Evolutionary conservation across 2,329 filamentous ascomycete genomes (phyloP), one percentile per base, ranked within the genome.

Genomic region (Trichoderma breve): DNA sequence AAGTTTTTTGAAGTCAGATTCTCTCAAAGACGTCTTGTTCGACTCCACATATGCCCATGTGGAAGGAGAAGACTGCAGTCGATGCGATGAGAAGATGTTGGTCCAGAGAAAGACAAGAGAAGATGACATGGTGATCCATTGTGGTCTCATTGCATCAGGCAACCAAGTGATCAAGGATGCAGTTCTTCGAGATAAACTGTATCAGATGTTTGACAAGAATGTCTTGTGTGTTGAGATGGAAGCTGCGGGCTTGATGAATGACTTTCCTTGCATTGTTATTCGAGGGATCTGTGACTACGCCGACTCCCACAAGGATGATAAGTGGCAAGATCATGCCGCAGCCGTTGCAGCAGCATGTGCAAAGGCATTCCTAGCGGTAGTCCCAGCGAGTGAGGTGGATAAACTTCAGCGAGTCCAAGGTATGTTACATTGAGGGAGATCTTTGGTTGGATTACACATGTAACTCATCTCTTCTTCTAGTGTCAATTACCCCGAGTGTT

Each of bases 231-330:
- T 80, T 9, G 77, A 81, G 26, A 81, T 78, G 79, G 79, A 80
- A n/a, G 77, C 77, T 1, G 78, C 79, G 0, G 79, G 80, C 0
- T 11, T 79, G 0, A 75, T 77, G 74, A 74, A 76, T 18, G 61
- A 76, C 0, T 75, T 81, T 1, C 78, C 80, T 0, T 83, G 79
- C 36, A 70, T 84, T 0, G 76, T 81, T 0, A 80, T 84, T n/a
- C 78, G 81, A 21, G 82, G 81, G 0, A 82, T 84, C 0, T 84
- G 79, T 26, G 80, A 83, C 61, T 84, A 83, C 61, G 76, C 80
- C 4, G 82, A 84, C 70, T 79, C 76, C 0, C 81, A 83, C 68
- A 84, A 83, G 66, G 79, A 78, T 28, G 79, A 83, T 11, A 34
- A 51, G 3, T 84, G 81, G 82, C 80, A 83, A 28, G 47, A 51